Evolutionary conservation across 2,329 filamentous ascomycete genomes (phyloP).

Genomic region (Penicillium fuscoglaucum): DNA sequence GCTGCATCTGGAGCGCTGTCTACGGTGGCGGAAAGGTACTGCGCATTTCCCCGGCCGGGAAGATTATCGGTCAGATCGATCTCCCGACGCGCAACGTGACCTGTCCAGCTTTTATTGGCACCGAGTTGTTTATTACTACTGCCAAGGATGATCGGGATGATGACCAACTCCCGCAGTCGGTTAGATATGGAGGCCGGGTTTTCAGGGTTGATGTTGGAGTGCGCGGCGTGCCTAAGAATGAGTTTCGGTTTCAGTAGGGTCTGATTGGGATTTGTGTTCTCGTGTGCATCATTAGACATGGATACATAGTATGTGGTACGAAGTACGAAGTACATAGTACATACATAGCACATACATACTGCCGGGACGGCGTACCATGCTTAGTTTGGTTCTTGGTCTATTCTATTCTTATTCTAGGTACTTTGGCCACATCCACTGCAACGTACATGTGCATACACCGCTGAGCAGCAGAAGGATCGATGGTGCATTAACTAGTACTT

Average conservation of each 20-base stretch:
- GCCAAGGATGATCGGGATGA: conserved; percentile 69
- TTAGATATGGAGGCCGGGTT: conserved; percentile 66
- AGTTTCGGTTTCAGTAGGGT: conserved; percentile 56
- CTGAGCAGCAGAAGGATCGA: conserved; percentile 1
- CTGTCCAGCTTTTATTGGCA: conserved; percentile 76
- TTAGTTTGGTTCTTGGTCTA: not conserved
- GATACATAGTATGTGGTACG: not conserved
- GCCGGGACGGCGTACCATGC: not conserved
- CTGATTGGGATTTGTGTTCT: not conserved
- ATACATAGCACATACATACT: not conserved
- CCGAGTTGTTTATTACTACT: conserved; percentile 74
- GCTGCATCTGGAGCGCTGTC: conserved; percentile 86
- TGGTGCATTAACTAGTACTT: conserved; percentile 4
- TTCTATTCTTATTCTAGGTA: conserved; percentile 3
- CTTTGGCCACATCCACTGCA: not conserved
- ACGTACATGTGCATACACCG: not conserved
- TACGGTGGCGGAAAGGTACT: conserved; percentile 76
- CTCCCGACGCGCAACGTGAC: conserved; percentile 78
- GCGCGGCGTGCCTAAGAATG: conserved; percentile 61
- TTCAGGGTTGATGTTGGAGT: conserved; percentile 78
- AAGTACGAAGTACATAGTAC: not conserved
- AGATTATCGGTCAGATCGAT: conserved; percentile 70
- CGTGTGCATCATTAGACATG: not conserved
- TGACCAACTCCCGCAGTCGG: conserved; percentile 58
- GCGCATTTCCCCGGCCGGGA: conserved; percentile 68